Evolutionary conservation across 805 yeast species (phyloP), one percentile per base, ranked within the genome.

Genomic region (Maudiozyma bulderi): DNA sequence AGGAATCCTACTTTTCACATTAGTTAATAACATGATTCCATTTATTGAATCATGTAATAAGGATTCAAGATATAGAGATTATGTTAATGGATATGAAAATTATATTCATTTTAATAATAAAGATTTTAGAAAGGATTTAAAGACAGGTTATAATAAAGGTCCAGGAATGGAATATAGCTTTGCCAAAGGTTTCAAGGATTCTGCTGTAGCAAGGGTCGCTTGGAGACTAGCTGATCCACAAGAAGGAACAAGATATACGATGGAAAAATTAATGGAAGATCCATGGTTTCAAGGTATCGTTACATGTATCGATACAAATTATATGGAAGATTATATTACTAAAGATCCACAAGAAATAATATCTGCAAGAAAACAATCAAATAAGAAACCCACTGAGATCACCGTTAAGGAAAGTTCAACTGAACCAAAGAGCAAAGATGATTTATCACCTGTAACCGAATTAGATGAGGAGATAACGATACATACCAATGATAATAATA

Each of bases 171-270:
- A 86, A 58, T 84, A 80, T 63, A 79, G 77, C 56, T 78, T 78
- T 73, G 89, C 88, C 0, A 74, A 78, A 49, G 80, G 73, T 51
- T 81, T 76, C 64, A 75, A 75, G 33, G 73, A 75, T 41, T 62
- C 76, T 0, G 82, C 82, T 10, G 81, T 83, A 28, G 78, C 89
- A 1, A 73, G 93, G 57, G 80, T 74, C 6, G 81, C 86, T 8
- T 84, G 90, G 88, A 77, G 84, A 61, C 65, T 85, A 46, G 77
- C 84, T 56, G 89, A 84, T 58, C 87, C 88, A 3, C 68, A 77
- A 28, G 70, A 75, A 0, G 58, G 57, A 1, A 70, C 76, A 7
- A 71, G 95, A 52, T 79, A 80, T 59, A 71, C 75, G 14, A 57
- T 85, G 52, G 71, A 74, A 1, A 71, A 73, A 29, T 65, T 85